These are phyloP conservation scores for Penicillium desertorum DNA, from an alignment of 495 filamentous ascomycete genomes.

Conservation along the genomic window DNA sequence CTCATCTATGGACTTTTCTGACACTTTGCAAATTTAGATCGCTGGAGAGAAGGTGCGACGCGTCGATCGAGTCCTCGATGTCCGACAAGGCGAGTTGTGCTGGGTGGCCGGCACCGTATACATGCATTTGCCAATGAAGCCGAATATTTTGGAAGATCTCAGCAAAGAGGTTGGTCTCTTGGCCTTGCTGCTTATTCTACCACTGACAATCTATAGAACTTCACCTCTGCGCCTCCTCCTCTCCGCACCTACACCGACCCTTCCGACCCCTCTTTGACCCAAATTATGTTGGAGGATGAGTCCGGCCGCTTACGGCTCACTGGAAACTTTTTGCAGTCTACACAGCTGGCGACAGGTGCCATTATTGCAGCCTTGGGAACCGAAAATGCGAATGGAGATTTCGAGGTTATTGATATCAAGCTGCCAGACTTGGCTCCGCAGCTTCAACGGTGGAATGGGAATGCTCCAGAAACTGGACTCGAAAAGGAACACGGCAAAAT, in stretches of 20 bases:
- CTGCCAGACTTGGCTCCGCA: constrained; percentile 83
- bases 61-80: constrained; percentile 88
- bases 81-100: constrained; percentile 91
- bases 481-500: constrained; percentile 62
- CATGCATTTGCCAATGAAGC: constrained; percentile 96
- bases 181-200: neutral
- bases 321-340: constrained; percentile 60
- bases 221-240: constrained; percentile 79
- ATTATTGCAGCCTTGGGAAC: constrained; percentile 90
- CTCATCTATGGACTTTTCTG: constrained; percentile 1
- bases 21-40: constrained; percentile 48
- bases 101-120: constrained; percentile 95
- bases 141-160: constrained; percentile 94
- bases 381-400: constrained; percentile 86
- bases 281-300: constrained; percentile 92
- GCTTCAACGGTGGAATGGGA: constrained; percentile 69
- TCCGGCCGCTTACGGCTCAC: constrained; percentile 85
- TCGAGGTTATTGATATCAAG: constrained; percentile 86
- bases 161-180: constrained; percentile 72
- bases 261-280: constrained; percentile 45
- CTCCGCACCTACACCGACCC: constrained; percentile 68
- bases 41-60: constrained; percentile 70
- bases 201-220: constrained; percentile 55
- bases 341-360: constrained; percentile 83
- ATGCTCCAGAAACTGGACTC: constrained; percentile 18